These are phyloP conservation scores for Apiotrichum gracile DNA, from an alignment of 1,284 basidiomycete genomes.

Conservation along the genomic window DNA sequence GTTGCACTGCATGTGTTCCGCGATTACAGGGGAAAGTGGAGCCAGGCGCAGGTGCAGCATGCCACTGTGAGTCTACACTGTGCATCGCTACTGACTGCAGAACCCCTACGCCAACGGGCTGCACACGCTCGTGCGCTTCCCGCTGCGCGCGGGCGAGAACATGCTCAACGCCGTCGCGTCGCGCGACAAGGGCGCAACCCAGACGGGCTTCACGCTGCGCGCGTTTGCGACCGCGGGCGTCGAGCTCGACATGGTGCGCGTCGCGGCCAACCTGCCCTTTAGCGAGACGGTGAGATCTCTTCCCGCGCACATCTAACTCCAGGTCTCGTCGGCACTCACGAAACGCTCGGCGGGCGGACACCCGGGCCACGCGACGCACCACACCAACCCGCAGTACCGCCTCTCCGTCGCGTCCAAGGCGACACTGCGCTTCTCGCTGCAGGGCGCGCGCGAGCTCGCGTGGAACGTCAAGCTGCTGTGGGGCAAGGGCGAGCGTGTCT, in stretches of 20 bases:
- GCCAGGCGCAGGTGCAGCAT: slow-evolving; percentile 4
- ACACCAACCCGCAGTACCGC: slow-evolving; percentile 83
- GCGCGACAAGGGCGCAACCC: slow-evolving; percentile 31
- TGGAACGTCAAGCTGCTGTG: slow-evolving; percentile 70
- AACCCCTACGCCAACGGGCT: slow-evolving; percentile 64
- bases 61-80: slow-evolving; percentile 3
- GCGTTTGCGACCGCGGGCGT: slow-evolving; percentile 26
- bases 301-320: background rate
- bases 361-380: slow-evolving; percentile 67
- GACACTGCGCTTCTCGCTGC: slow-evolving; percentile 53
- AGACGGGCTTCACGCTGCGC: slow-evolving; percentile 39
- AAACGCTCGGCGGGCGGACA: slow-evolving; percentile 77
- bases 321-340: slow-evolving; percentile 63
- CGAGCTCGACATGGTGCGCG: slow-evolving; percentile 24
- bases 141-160: slow-evolving; percentile 19
- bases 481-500: slow-evolving; percentile 65
- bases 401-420: slow-evolving; percentile 50
- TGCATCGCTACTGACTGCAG: slow-evolving; percentile 3
- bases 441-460: slow-evolving; percentile 61
- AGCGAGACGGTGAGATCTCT: slow-evolving; percentile 18
- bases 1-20: slow-evolving; percentile 61
- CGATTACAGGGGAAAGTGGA: slow-evolving; percentile 12
- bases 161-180: slow-evolving; percentile 28
- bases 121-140: slow-evolving; percentile 57
- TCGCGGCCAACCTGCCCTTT: slow-evolving; percentile 31